A percentile compares a stretch with the other conserved stretches of the same genome.
Conservation (phyloP, 73 alveolate species). For the Paramecium tetraurelia region DNA sequence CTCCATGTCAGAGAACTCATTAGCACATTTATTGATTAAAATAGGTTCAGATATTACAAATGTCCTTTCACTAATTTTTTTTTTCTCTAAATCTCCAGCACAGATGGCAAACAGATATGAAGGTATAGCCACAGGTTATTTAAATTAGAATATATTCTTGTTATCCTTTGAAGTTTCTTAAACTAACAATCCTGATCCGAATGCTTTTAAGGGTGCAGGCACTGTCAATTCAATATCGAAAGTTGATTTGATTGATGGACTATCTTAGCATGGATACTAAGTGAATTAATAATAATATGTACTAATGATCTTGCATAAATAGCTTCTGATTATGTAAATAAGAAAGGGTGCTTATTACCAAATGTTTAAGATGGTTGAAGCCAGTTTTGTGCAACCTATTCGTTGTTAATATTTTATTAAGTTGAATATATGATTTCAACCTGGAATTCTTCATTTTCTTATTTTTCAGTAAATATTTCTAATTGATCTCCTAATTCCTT, state of each 20-base stretch:
- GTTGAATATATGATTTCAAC: constrained; percentile 28
- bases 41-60: constrained; percentile 88
- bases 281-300: neutral
- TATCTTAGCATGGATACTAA: constrained; percentile 95
- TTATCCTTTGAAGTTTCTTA: neutral
- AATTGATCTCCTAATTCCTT: constrained; percentile 52
- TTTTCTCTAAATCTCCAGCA: constrained; percentile 80
- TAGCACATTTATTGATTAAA: constrained; percentile 64
- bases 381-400: constrained; percentile 57
- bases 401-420: neutral
- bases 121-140: constrained; percentile 84
- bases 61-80: constrained; percentile 73
- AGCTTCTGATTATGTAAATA: constrained; percentile 94
- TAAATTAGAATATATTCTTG: constrained; percentile 59
- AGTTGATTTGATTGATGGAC: constrained; percentile 94
- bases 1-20: constrained; percentile 88
- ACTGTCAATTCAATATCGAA: constrained; percentile 68
- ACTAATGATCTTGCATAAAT: constrained; percentile 87
- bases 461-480: neutral
- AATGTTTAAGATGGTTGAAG: constrained; percentile 30
- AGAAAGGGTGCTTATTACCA: constrained; percentile 73
- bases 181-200: constrained; percentile 66
- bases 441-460: neutral
- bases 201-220: constrained; percentile 65
- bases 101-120: constrained; percentile 90